These are phyloP conservation scores for Russula olivacea DNA, from an alignment of 768 basidiomycete genomes.

Conservation along the genomic window DNA sequence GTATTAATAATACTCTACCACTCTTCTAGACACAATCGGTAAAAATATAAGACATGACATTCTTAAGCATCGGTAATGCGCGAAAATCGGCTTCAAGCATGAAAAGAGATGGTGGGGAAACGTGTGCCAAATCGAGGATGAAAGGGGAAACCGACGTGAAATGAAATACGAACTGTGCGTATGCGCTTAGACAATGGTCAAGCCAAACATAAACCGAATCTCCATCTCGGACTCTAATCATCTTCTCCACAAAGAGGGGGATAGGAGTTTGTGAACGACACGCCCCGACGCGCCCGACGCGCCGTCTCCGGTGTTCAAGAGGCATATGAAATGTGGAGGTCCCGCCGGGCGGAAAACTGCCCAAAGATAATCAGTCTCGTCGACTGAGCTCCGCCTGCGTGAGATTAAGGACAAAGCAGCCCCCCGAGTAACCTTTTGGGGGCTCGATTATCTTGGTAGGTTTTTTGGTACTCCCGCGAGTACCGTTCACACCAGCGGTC, in stretches of 20 bases:
- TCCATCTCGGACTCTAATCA: background rate
- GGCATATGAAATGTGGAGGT: background rate
- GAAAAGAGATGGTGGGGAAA: too few relatives aligned
- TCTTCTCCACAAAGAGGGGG: too few relatives aligned
- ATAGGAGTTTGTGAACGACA: background rate
- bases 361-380: slow-evolving; percentile 40
- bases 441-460: slow-evolving; percentile 75
- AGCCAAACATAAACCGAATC: background rate
- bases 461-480: slow-evolving; percentile 33
- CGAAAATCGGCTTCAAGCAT: background rate
- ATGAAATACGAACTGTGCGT: too few relatives aligned
- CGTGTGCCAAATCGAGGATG: background rate
- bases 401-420: slow-evolving; percentile 65
- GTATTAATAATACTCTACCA: background rate
- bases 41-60: background rate
- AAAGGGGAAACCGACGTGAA: background rate
- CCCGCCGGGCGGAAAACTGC: background rate
- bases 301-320: background rate
- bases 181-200: background rate
- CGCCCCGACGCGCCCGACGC: background rate
- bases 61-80: background rate
- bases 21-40: slow-evolving; percentile 7
- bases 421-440: slow-evolving; percentile 61
- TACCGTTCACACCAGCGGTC: slow-evolving; percentile 25
- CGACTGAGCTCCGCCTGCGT: slow-evolving; percentile 80